Evolutionary conservation across 2,329 filamentous ascomycete species (phyloP).

Genomic region (Diaporthe ampelina): DNA sequence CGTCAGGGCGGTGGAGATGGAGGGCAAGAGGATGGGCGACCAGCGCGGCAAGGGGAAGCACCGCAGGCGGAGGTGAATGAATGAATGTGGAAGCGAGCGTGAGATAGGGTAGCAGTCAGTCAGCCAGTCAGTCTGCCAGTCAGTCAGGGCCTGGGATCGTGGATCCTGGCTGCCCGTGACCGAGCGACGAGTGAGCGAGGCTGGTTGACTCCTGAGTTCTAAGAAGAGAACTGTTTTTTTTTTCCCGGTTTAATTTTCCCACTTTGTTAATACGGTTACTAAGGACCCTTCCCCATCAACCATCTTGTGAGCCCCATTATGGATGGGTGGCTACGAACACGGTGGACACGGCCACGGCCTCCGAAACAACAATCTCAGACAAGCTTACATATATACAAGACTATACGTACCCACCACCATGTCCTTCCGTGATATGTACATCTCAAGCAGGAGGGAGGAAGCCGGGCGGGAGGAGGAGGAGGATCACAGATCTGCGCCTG

Average conservation of each 20-base stretch:
- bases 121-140: too few relatives aligned
- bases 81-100: not conserved
- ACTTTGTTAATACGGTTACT: not conserved
- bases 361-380: constrained; percentile 17
- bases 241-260: constrained; percentile 7
- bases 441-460: not conserved
- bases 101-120: not conserved
- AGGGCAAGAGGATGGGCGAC: constrained; percentile 61
- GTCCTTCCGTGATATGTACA: not conserved
- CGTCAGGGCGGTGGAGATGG: constrained; percentile 80
- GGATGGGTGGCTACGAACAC: not conserved
- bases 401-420: not conserved
- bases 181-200: not conserved
- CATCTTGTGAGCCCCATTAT: not conserved
- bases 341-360: not conserved
- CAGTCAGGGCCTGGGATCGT: not conserved
- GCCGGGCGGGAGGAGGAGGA: too few relatives aligned
- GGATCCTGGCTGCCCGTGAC: not conserved
- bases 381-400: constrained; percentile 8
- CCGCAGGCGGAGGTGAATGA: constrained; percentile 51
- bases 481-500: constrained; percentile 1
- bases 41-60: constrained; percentile 48
- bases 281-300: not conserved
- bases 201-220: not conserved
- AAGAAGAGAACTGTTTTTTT: not conserved